Percentiles rank a stretch among this genome's conserved stretches.
These are phyloP conservation scores for Ceratobasidium sp. DNA, from an alignment of 1,284 basidiomycete species.

Conservation along the genomic window DNA sequence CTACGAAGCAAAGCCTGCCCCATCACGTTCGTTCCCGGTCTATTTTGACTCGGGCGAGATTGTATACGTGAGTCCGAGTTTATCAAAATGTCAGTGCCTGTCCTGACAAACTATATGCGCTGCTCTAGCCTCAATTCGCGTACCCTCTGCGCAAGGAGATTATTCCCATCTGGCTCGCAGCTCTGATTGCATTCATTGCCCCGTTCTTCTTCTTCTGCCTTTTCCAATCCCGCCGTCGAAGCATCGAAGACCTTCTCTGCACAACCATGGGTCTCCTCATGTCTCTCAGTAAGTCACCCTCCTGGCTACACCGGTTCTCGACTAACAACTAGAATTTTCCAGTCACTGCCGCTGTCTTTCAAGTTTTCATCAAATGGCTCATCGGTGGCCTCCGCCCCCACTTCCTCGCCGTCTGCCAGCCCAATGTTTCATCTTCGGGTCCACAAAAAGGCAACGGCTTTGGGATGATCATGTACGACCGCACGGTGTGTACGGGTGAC, in stretches of 20 bases:
- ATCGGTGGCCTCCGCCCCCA: conserved; percentile 65
- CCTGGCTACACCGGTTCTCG: not conserved
- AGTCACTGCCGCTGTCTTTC: conserved; percentile 54
- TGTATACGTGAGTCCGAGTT: conserved; percentile 50
- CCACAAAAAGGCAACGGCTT: conserved; percentile 60
- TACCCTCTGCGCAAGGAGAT: conserved; percentile 63
- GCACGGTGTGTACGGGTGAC: conserved; percentile 65
- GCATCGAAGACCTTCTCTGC: conserved; percentile 61
- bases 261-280: conserved; percentile 66
- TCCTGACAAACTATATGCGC: conserved; percentile 1
- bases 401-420: conserved; percentile 64
- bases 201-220: conserved; percentile 65
- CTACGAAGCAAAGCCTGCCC: conserved; percentile 58
- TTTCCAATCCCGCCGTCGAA: conserved; percentile 62
- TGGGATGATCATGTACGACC: conserved; percentile 61
- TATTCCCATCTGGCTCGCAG: conserved; percentile 65
- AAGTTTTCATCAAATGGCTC: conserved; percentile 68
- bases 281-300: conserved; percentile 55
- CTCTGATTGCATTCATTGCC: conserved; percentile 64
- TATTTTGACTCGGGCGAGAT: conserved; percentile 53
- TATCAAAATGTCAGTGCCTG: conserved; percentile 12
- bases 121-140: conserved; percentile 49
- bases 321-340: conserved; percentile 1
- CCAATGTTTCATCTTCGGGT: conserved; percentile 56
- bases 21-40: conserved; percentile 54